phyloP scores from a whole-genome alignment of 139 green algal genomes.

The Tetraselmis striata region DNA sequence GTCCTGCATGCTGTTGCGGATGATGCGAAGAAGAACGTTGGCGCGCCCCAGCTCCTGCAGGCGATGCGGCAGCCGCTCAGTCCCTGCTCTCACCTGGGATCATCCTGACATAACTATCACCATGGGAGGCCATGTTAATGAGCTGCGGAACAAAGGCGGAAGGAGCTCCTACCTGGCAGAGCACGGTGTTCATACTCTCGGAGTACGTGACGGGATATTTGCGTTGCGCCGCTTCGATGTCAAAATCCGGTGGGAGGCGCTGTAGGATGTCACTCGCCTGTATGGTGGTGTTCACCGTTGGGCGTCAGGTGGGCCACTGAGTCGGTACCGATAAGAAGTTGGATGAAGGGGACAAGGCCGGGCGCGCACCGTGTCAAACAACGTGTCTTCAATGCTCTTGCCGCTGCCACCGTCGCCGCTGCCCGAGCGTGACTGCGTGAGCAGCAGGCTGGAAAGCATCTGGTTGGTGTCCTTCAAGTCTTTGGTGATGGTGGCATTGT shows the following conservation, averaged over 20 bases:
- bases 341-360: background rate
- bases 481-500: constrained; percentile 29
- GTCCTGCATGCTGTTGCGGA: constrained; percentile 7
- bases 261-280: constrained; percentile 8
- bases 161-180: too few relatives aligned
- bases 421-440: background rate
- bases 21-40: constrained; percentile 3
- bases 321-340: too few relatives aligned
- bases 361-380: background rate
- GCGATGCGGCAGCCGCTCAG: too few relatives aligned
- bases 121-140: too few relatives aligned
- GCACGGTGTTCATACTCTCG: constrained; percentile 30
- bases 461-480: constrained; percentile 12
- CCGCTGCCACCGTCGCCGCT: constrained; percentile 1
- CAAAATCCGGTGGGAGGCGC: constrained; percentile 20
- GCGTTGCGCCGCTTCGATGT: constrained; percentile 26
- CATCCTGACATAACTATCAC: too few relatives aligned
- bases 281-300: too few relatives aligned
- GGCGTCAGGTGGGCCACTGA: too few relatives aligned
- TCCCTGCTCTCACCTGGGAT: too few relatives aligned
- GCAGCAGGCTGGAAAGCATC: constrained; percentile 11
- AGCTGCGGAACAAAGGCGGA: too few relatives aligned
- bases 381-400: background rate
- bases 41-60: constrained; percentile 10
- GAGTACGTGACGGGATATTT: constrained; percentile 35